Evolutionary conservation across 1,284 basidiomycete genomes (phyloP), one percentile per base, ranked within the genome.

Genomic region (Agaricales sp.): DNA sequence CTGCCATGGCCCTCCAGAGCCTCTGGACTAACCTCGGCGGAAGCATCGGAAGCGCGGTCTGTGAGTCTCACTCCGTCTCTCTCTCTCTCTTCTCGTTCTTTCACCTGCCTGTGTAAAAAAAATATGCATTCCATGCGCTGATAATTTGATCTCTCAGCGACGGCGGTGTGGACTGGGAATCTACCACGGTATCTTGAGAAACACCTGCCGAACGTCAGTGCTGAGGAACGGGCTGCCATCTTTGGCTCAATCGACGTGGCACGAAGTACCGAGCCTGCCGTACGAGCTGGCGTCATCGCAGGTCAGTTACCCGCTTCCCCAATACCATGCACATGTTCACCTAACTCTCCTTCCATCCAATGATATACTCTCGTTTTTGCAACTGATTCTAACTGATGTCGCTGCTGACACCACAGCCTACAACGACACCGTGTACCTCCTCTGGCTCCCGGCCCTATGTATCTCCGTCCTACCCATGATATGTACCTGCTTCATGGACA

Each of bases 21-120:
- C 55, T 61, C 16, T 58, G 57, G 37, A 57, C 57, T 2, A 57
- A 54, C 41, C 52, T 61, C 46, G 57, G 58, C 14, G 50, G 49
- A 4, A 54, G 55, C n/a, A 56, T 60, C 23, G 58, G 58, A n/a
- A 52, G 55, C 16, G 58, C 59, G 11, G 20, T 43, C 30, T 35
- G 30, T 35, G 30, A 35, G 30, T 35, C 11, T n/a, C 30, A 35
- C 30, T 35, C 11, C 8, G 8, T n/a, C n/a, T n/a, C 30, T 35
- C 30, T 35, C n/a, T 35, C 30, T 35, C 8, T n/a, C 8, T 11
- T 11, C 8, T 11, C 41, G 18, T 8, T 43, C 41, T 8, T 43
- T 43, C 8, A 16, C 13, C 20, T n/a, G 8, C 13, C 11, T 19
- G 8, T 19, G n/a, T 16, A 8, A 19, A 43, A 16, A n/a, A n/a